These are phyloP conservation scores for Colletotrichum higginsianum DNA, from an alignment of 2,329 filamentous ascomycete genomes.

Conservation along the genomic window DNA sequence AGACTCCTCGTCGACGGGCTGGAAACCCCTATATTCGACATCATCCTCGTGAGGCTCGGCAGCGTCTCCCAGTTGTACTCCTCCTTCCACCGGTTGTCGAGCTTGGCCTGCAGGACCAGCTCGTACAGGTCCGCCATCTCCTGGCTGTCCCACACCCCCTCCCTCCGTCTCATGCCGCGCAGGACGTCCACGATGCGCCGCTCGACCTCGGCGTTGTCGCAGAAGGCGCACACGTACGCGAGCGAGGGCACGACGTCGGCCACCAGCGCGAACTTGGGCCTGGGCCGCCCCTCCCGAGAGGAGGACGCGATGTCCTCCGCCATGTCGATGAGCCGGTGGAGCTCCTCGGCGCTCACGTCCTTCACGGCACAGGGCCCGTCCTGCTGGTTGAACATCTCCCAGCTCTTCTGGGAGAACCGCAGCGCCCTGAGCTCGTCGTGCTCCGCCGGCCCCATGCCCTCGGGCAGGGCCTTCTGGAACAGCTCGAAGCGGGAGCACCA, in stretches of 20 bases:
- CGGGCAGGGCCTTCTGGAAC: conserved; percentile 9
- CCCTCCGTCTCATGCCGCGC: conserved; percentile 36
- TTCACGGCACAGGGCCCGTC: conserved; percentile 22
- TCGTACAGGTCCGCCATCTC: conserved; percentile 39
- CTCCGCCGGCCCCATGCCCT: neutral
- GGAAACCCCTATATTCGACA: conserved; percentile 13
- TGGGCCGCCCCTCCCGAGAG: neutral
- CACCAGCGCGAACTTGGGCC: conserved; percentile 27
- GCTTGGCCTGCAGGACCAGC: conserved; percentile 15
- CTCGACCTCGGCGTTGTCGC: conserved; percentile 32
- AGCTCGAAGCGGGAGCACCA: conserved; percentile 33
- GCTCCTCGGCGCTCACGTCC: neutral
- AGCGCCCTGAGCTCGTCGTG: conserved; percentile 20
- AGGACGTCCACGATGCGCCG: conserved; percentile 36
- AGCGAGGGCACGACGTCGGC: conserved; percentile 33
- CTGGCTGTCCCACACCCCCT: conserved; percentile 42
- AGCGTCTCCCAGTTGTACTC: conserved; percentile 38
- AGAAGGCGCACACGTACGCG: conserved; percentile 40
- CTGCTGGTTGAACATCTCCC: conserved; percentile 22
- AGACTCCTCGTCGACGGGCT: neutral
- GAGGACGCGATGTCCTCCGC: conserved; percentile 21
- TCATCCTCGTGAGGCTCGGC: conserved; percentile 26
- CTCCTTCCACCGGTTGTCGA: conserved; percentile 27
- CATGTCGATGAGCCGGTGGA: conserved; percentile 25
- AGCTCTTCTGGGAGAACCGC: conserved; percentile 19